phyloP scores from a whole-genome alignment of 1,139 yeast genomes.

The Groenewaldozyma sp. region DNA sequence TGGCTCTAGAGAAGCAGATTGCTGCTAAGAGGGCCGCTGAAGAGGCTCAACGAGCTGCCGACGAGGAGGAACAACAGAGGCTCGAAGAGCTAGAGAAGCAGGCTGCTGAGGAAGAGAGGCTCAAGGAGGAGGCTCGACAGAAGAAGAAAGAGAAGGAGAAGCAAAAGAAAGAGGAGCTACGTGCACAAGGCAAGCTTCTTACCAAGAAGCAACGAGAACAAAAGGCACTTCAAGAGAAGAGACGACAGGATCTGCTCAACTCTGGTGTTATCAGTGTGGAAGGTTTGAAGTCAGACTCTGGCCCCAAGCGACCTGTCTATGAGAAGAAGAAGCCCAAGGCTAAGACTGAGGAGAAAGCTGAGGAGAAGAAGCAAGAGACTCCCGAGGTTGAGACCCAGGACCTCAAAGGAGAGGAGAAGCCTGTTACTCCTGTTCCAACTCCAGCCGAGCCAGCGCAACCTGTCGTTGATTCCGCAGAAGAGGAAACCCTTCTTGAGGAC shows the following conservation, averaged over 20 bases:
- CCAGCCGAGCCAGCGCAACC: slow-evolving; percentile 10
- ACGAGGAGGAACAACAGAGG: slow-evolving; percentile 48
- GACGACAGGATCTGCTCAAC: slow-evolving; percentile 77
- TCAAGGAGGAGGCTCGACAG: slow-evolving; percentile 59
- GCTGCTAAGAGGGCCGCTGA: slow-evolving; percentile 80
- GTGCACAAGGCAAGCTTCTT: slow-evolving; percentile 75
- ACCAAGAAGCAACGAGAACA: slow-evolving; percentile 95
- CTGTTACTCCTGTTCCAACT: slow-evolving; percentile 13
- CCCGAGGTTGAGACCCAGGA: slow-evolving; percentile 23
- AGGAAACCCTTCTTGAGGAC: slow-evolving; percentile 29
- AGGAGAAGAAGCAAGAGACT: slow-evolving; percentile 33
- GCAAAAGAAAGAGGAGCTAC: slow-evolving; percentile 79
- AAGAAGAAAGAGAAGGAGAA: slow-evolving; percentile 65
- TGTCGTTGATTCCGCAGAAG: slow-evolving; percentile 17
- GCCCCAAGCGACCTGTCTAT: slow-evolving; percentile 64
- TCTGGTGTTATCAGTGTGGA: slow-evolving; percentile 61
- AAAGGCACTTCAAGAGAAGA: slow-evolving; percentile 74
- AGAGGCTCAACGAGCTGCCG: slow-evolving; percentile 55
- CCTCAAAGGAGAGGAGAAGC: slow-evolving; percentile 16
- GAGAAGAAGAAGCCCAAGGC: slow-evolving; percentile 37
- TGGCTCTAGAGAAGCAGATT: slow-evolving; percentile 60
- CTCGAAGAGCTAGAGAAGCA: slow-evolving; percentile 51
- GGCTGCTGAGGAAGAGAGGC: slow-evolving; percentile 45
- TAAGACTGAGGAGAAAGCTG: slow-evolving; percentile 20
- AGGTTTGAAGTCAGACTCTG: slow-evolving; percentile 44